phyloP scores from a whole-genome alignment of 768 basidiomycete species.

The Lentinula raphanica region DNA sequence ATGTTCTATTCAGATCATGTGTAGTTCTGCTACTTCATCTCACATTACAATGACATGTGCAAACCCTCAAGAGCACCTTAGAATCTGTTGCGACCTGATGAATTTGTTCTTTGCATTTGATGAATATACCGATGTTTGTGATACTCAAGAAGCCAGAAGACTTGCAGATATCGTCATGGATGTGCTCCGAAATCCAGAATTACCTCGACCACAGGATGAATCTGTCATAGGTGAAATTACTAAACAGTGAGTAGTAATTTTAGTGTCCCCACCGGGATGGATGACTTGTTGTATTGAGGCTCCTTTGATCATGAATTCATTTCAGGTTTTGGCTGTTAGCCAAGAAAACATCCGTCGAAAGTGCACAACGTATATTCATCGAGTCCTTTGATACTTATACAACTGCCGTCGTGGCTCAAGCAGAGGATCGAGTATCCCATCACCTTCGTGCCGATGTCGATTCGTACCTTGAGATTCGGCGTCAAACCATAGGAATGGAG shows the following conservation, averaged over 20 bases:
- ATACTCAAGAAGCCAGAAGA: constrained; percentile 22
- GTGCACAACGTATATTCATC: constrained; percentile 30
- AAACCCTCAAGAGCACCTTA: constrained; percentile 18
- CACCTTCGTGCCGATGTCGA: constrained; percentile 31
- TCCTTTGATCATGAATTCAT: background rate
- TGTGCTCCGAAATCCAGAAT: constrained; percentile 32
- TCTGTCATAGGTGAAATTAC: constrained; percentile 35
- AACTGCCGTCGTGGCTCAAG: constrained; percentile 35
- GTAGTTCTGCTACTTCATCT: background rate
- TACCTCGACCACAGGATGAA: constrained; percentile 29
- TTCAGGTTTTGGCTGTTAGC: constrained; percentile 31
- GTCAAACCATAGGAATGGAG: constrained; percentile 34
- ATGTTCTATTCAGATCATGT: background rate
- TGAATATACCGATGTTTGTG: constrained; percentile 41
- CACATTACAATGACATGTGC: too few relatives aligned
- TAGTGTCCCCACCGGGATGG: too few relatives aligned
- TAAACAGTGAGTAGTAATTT: constrained; percentile 35
- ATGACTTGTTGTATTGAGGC: too few relatives aligned
- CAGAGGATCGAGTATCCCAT: constrained; percentile 29
- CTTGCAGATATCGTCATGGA: constrained; percentile 33
- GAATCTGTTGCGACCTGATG: constrained; percentile 46
- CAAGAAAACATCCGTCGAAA: constrained; percentile 14
- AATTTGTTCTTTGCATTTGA: constrained; percentile 46
- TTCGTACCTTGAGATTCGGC: constrained; percentile 34
- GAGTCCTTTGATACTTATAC: constrained; percentile 29